phyloP scores from a whole-genome alignment of 306 rosid species.

The Gleditsia sinensis region DNA sequence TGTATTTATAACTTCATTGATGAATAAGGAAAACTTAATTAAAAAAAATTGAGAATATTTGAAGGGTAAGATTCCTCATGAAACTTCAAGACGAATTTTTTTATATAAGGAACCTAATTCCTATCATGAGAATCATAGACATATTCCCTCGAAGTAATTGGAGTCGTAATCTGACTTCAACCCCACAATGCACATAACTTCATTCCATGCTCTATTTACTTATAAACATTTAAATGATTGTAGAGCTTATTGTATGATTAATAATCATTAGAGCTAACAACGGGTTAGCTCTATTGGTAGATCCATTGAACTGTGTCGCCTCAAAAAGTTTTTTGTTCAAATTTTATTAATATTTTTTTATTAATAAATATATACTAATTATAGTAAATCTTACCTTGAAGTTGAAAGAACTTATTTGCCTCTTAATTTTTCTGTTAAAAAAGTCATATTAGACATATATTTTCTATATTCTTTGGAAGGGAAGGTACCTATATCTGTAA shows the following conservation, averaged over 20 bases:
- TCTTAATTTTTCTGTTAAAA: background rate
- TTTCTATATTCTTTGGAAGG: background rate
- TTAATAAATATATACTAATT: background rate
- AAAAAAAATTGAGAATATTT: background rate
- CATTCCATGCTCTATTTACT: background rate
- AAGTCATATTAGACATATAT: background rate
- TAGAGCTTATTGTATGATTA: background rate
- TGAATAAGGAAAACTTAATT: background rate
- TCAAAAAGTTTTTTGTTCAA: background rate
- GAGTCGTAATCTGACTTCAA: conserved; percentile 17
- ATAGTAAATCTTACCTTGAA: too few relatives aligned
- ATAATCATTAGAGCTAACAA: background rate
- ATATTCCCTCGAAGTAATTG: conserved; percentile 23
- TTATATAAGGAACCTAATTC: background rate
- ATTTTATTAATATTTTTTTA: background rate
- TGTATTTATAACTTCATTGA: background rate
- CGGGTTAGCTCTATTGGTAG: background rate
- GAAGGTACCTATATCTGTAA: background rate
- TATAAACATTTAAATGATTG: background rate
- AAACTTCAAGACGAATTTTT: conserved; percentile 11
- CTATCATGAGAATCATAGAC: background rate
- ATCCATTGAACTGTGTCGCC: background rate
- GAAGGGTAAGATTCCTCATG: conserved; percentile 17
- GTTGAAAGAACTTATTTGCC: background rate
- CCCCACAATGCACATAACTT: conserved; percentile 26